Conservation (phyloP, 345 rosid species). For the Eucalyptus pumila region DNA sequence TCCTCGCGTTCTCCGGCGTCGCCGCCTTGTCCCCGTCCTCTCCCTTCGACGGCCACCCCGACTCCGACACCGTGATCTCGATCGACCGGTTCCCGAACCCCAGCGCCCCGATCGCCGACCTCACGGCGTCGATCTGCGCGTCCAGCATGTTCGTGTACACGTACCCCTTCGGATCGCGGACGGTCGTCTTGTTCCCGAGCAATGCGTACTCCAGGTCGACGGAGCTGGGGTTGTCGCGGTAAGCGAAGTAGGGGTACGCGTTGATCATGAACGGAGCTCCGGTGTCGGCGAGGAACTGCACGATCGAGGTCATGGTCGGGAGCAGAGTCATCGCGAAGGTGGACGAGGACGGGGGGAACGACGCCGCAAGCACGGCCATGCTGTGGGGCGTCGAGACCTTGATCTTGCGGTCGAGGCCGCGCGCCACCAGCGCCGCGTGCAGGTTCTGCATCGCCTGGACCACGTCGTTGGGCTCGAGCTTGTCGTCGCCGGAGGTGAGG, state of each 20-base stretch:
- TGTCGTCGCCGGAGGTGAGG: conserved; percentile 24
- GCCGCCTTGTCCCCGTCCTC: conserved; percentile 29
- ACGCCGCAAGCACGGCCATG: conserved; percentile 49
- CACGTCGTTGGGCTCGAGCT: conserved; percentile 23
- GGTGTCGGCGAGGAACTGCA: conserved; percentile 33
- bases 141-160: conserved; percentile 45
- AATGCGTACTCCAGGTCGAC: conserved; percentile 45
- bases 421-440: conserved; percentile 26
- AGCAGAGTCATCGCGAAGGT: conserved; percentile 32
- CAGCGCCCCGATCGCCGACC: conserved; percentile 39
- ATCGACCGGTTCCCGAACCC: conserved; percentile 35
- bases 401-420: conserved; percentile 53
- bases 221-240: conserved; percentile 27
- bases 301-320: conserved; percentile 36
- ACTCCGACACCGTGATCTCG: conserved; percentile 35
- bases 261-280: conserved; percentile 55
- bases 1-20: conserved; percentile 32
- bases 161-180: conserved; percentile 44
- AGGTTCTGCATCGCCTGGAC: conserved; percentile 49
- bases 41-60: conserved; percentile 62
- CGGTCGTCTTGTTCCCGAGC: conserved; percentile 31
- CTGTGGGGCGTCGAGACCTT: conserved; percentile 56
- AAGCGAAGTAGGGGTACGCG: conserved; percentile 62
- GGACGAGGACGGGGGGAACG: conserved; percentile 53
- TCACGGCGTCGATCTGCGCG: conserved; percentile 50